Conservation (phyloP, 164 flowering plant species). For the Dillenia turbinata region DNA sequence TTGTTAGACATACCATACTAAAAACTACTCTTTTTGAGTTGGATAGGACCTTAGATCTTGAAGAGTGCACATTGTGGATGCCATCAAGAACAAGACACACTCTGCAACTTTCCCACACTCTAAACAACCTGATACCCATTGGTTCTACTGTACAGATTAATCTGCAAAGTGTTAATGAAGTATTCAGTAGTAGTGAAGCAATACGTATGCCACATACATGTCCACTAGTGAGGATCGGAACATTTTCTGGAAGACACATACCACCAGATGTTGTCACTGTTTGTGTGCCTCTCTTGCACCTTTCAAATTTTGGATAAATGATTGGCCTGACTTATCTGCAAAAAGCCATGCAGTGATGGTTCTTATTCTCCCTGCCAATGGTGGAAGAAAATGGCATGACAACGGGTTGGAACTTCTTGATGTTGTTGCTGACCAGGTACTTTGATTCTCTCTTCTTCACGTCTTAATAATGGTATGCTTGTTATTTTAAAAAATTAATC, state of each 20-base stretch:
- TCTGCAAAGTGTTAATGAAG: constrained; percentile 48
- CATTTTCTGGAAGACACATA: constrained; percentile 41
- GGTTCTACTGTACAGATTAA: constrained; percentile 48
- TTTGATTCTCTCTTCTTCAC: not conserved
- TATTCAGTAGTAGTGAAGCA: constrained; percentile 52
- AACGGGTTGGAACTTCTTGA: constrained; percentile 82
- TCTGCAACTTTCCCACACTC: constrained; percentile 56
- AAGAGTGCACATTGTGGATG: constrained; percentile 83
- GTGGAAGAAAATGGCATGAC: constrained; percentile 60
- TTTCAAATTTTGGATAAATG: constrained; percentile 54
- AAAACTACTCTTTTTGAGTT: constrained; percentile 72
- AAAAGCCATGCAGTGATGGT: constrained; percentile 68
- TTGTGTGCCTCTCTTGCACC: constrained; percentile 66
- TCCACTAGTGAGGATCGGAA: constrained; percentile 47
- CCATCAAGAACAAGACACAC: constrained; percentile 44
- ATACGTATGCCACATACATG: constrained; percentile 48
- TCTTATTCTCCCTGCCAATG: constrained; percentile 53
- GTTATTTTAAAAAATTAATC: too few species aligned
- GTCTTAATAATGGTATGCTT: too few species aligned
- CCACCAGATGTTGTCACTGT: constrained; percentile 72
- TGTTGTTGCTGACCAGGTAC: constrained; percentile 82
- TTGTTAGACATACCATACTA: constrained; percentile 62
- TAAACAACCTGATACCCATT: constrained; percentile 41
- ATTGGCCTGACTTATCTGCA: constrained; percentile 58
- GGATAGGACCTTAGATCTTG: constrained; percentile 56